A percentile compares a stretch with the other conserved stretches of the same genome.
Conservation (phyloP, 805 yeast genomes). For the Candida coquimbonensis region DNA sequence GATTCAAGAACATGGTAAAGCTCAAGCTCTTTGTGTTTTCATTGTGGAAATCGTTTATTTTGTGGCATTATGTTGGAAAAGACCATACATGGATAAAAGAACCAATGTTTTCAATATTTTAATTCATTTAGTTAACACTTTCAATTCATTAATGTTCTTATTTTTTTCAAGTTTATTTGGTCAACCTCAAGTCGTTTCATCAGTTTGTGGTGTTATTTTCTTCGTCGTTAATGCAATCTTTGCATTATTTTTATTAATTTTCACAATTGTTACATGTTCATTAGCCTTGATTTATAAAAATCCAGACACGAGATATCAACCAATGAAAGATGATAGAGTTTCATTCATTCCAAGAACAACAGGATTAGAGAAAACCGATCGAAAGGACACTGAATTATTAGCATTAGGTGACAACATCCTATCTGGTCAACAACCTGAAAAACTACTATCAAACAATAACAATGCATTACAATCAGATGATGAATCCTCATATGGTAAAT, state of each 20-base stretch:
- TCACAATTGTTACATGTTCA: conserved; percentile 83
- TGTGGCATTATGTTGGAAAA: conserved; percentile 53
- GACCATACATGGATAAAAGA: conserved; percentile 93
- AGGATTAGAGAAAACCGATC: conserved; percentile 19
- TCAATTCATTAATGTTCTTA: conserved; percentile 81
- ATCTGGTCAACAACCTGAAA: conserved; percentile 23
- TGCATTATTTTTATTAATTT: conserved; percentile 72
- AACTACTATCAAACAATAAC: conserved; percentile 9
- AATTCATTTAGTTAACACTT: conserved; percentile 68
- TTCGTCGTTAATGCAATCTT: conserved; percentile 86
- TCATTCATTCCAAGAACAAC: conserved; percentile 74
- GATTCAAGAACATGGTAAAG: conserved; percentile 72
- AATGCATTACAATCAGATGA: conserved; percentile 3
- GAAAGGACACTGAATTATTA: conserved; percentile 23
- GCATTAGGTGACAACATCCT: conserved; percentile 24
- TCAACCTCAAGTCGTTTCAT: conserved; percentile 83
- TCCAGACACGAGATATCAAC: conserved; percentile 93
- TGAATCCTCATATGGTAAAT: not conserved
- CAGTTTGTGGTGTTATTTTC: conserved; percentile 85
- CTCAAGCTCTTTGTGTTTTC: conserved; percentile 72
- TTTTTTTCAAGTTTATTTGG: conserved; percentile 81
- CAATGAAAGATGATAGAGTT: conserved; percentile 93
- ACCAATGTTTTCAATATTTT: conserved; percentile 91
- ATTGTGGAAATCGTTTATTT: conserved; percentile 69
- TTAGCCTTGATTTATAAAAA: conserved; percentile 81